Conservation (phyloP, 2,329 filamentous ascomycete species). For the Furcasterigmium furcatum region DNA sequence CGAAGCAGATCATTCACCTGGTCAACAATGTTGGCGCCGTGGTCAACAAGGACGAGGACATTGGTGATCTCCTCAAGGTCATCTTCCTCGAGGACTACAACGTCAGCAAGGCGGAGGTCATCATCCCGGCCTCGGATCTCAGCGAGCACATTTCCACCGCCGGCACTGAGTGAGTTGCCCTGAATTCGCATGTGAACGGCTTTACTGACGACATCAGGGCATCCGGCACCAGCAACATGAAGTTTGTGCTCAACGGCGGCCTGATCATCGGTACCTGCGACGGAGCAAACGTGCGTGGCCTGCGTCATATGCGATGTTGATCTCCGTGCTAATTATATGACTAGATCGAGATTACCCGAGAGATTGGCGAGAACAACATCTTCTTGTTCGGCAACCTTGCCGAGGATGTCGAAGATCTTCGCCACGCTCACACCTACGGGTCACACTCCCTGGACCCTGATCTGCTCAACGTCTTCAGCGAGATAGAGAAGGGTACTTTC, state of each 20-base stretch:
- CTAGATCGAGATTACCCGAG: conserved; percentile 91
- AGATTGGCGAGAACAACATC: conserved; percentile 95
- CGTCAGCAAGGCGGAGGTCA: conserved; percentile 98
- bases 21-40: conserved; percentile 89
- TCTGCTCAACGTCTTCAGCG: conserved; percentile 77
- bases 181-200: too few relatives aligned
- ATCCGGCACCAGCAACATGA: conserved; percentile 96
- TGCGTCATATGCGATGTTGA: neutral
- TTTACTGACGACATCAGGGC: conserved; percentile 43
- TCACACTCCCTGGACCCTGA: conserved; percentile 73
- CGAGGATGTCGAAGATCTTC: conserved; percentile 94
- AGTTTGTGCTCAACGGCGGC: conserved; percentile 96
- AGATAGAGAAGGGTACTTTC: conserved; percentile 77
- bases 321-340: conserved; percentile 6
- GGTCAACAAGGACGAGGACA: conserved; percentile 87
- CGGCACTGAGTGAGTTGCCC: conserved; percentile 70
- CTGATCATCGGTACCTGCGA: conserved; percentile 98
- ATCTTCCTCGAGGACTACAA: conserved; percentile 99
- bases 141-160: conserved; percentile 99
- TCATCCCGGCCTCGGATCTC: conserved; percentile 89
- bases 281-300: conserved; percentile 79
- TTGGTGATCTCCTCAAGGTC: conserved; percentile 93
- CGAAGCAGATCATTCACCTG: conserved; percentile 96
- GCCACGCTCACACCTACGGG: conserved; percentile 84
- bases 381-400: conserved; percentile 97